Conservation (phyloP, 169 alveolate genomes). For the Plasmodium reichenowi region DNA sequence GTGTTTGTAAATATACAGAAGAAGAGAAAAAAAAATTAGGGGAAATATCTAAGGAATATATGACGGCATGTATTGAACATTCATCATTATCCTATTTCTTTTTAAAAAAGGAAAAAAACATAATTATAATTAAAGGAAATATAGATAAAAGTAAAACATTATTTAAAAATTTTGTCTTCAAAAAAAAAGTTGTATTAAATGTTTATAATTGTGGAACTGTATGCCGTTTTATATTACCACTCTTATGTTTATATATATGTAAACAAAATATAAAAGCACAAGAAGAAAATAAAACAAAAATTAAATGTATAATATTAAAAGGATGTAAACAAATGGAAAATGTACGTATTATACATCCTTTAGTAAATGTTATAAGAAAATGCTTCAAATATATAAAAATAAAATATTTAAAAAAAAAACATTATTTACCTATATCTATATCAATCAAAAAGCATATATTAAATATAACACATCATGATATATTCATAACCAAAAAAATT, state of each 20-base stretch:
- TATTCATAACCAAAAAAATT: slow-evolving; percentile 3
- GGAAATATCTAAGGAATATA: not conserved
- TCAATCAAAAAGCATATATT: slow-evolving; percentile 6
- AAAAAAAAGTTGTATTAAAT: slow-evolving; percentile 2
- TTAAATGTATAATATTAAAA: slow-evolving; percentile 23
- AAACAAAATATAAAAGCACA: slow-evolving; percentile 54
- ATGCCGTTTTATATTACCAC: slow-evolving; percentile 42
- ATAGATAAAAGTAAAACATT: not conserved
- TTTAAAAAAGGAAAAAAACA: not conserved
- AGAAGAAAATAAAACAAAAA: slow-evolving; percentile 9
- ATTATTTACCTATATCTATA: slow-evolving; percentile 27
- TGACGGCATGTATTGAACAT: not conserved
- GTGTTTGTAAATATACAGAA: too few species aligned
- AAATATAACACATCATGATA: not conserved
- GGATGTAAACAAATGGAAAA: slow-evolving; percentile 55
- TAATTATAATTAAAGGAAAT: slow-evolving; percentile 11
- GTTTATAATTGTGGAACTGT: slow-evolving; percentile 52
- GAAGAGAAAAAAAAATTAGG: not conserved
- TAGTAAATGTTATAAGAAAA: slow-evolving; percentile 15
- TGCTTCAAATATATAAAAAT: slow-evolving; percentile 27
- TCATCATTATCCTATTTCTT: not conserved
- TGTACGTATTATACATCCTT: slow-evolving; percentile 24
- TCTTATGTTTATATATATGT: slow-evolving; percentile 43
- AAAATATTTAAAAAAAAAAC: slow-evolving; percentile 24
- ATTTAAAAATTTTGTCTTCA: slow-evolving; percentile 29